Evolutionary conservation across 495 filamentous ascomycete species (phyloP), one percentile per base, ranked within the genome.

Genomic region (Penicillium pulvis): DNA sequence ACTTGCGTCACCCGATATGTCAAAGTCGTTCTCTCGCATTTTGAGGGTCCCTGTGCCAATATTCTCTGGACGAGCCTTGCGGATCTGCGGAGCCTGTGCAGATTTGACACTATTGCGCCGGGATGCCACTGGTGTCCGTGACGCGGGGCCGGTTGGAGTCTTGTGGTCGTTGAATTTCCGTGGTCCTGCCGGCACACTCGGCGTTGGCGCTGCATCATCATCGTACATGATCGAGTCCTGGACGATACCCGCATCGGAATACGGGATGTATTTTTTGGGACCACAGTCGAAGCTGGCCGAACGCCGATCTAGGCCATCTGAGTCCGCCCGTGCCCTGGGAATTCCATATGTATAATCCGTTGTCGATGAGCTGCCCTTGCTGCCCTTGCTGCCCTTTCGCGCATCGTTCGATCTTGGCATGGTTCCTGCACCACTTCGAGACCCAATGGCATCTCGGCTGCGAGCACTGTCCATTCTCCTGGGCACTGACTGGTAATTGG

Each of bases 201-300:
- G 94, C 20, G 88, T 92, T 12, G 93, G 93, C 30, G 94, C 94
- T 56, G 93, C 90, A 64, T 96, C 91, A 35, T 55, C 83, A 55
- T 85, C 71, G 53, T 83, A 81, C 10, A 66, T 31, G 14, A 65
- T 51, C n/a, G 66, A 53, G 41, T 72, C 71, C 54, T 73, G 63
- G 8, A 63, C 65, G 4, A 54, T 24, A 35, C 51, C 35, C 11
- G 60, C 17, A 9, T 72, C 67, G 6, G 67, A 30, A 45, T 73
- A 75, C 3, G 68, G 66, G 12, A 68, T 55, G 39, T 69, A 74
- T 53, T 66, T 71, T 55, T 72, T 63, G 4, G 73, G 66, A 24
- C 83, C 86, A 52, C 84, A 86, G 66, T 94, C 90, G 63, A 94
- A 90, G 72, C 91, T 94, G 17, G 87, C 85, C 2, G 90, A 92